Conservation (phyloP, 208 protist genomes). For the Trypanosoma conorhini region DNA sequence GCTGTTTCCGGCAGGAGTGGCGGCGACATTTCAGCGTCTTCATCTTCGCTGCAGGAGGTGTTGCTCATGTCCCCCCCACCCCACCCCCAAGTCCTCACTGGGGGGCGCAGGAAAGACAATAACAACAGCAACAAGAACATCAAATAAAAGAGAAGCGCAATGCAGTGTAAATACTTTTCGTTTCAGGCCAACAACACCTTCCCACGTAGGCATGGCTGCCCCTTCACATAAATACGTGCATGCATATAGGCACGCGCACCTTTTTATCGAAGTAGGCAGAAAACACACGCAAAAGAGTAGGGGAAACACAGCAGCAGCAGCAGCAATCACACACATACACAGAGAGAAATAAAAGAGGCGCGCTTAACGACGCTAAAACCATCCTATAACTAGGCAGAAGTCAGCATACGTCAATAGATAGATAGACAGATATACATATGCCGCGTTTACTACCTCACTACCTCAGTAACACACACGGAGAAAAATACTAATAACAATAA, state of each 20-base stretch:
- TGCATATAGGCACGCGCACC: background rate
- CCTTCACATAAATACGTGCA: background rate
- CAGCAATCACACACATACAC: background rate
- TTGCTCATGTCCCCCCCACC: background rate
- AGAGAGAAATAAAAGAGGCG: background rate
- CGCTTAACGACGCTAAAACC: background rate
- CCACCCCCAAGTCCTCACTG: too few species aligned
- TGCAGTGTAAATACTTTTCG: background rate
- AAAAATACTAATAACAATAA: slow-evolving; percentile 3
- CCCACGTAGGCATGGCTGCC: background rate
- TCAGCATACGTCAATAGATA: slow-evolving; percentile 14
- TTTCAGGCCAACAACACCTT: background rate
- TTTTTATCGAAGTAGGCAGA: background rate
- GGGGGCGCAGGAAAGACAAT: too few species aligned
- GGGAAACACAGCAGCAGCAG: background rate
- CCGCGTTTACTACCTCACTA: background rate
- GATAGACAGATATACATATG: slow-evolving; percentile 1
- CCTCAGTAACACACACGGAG: background rate
- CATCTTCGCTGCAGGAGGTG: background rate
- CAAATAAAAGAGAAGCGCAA: background rate
- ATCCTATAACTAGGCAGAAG: background rate
- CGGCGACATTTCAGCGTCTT: background rate
- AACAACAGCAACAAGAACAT: slow-evolving; percentile 5
- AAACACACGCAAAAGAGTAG: background rate
- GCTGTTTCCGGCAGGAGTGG: background rate